Evolutionary conservation across 129 eudicot genomes (phyloP).

Genomic region (Apium graveolens): DNA sequence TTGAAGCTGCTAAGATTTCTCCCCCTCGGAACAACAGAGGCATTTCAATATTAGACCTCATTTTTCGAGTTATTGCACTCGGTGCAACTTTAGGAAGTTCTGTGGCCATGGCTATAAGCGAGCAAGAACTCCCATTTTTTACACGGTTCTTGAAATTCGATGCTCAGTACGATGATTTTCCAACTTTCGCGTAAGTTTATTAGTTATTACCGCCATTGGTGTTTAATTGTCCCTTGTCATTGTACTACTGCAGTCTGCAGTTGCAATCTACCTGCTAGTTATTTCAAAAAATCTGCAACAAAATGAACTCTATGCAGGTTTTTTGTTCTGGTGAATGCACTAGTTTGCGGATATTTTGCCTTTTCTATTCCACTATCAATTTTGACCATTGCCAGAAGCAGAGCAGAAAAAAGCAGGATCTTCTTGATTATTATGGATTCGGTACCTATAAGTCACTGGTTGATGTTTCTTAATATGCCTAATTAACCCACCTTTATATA

Average conservation of each 20-base stretch:
- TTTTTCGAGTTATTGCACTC: conserved; percentile 45
- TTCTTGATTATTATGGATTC: conserved; percentile 56
- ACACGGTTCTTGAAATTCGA: conserved; percentile 37
- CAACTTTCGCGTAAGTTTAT: conserved; percentile 44
- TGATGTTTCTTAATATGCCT: background rate
- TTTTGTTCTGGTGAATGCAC: conserved; percentile 60
- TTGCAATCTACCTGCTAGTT: background rate
- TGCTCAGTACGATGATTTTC: conserved; percentile 66
- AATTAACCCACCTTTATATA: background rate
- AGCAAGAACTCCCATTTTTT: conserved; percentile 63
- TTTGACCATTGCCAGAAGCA: conserved; percentile 51
- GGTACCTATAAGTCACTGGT: conserved; percentile 27
- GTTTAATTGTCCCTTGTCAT: background rate
- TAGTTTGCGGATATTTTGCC: conserved; percentile 48
- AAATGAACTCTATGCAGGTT: conserved; percentile 28
- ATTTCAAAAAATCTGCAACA: background rate
- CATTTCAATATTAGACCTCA: conserved; percentile 46
- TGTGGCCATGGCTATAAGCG: conserved; percentile 69
- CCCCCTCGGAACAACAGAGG: conserved; percentile 31
- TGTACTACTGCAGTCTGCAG: background rate
- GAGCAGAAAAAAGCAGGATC: conserved; percentile 45
- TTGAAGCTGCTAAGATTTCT: background rate
- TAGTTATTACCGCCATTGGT: background rate
- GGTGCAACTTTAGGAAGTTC: conserved; percentile 67
- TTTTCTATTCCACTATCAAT: conserved; percentile 64